Evolutionary conservation across 306 rosid genomes (phyloP), one percentile per base, ranked within the genome.

Genomic region (Ammopiptanthus mongolicus): DNA sequence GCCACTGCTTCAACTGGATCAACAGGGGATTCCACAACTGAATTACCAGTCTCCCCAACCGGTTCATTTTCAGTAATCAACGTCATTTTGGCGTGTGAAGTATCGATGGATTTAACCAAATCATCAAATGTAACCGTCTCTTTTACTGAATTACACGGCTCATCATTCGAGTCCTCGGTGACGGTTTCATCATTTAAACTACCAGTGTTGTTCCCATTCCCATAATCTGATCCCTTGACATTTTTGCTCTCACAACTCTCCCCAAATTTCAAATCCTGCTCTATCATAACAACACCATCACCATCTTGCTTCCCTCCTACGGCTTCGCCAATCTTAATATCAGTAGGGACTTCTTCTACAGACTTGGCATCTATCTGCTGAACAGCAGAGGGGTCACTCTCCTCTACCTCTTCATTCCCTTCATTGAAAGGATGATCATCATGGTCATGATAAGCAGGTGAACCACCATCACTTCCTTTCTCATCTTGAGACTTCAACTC

Each of bases 391-490:
- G 69, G 74, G 28, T 76, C 83, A 14, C 29, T 73, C 75, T 80
- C 77, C 71, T 64, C 89, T 73, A 61, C 62, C 53, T 69, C 83
- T 28, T 71, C 85, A 75, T 31, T 80, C 53, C 70, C 79, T 70
- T 84, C 89, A 61, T 69, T 80, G 58, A 86, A 80, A 36, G 81
- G 75, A 65, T 67, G 50, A 67, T 67, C 73, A 60, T 81, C 82
- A 37, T 77, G 68, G 65, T 87, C 86, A 52, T 66, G 62, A 78
- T 62, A 14, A 6, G 81, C 65, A 3, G 93, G 86, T 60, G 88
- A 88, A 68, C 48, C 89, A 65, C 87, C 85, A 82, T 87, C 96
- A 74, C 85, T 87, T 64, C 87, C 91, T 75, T 77, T 93, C 71
- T 82, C 95, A 74, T 90, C 89, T 66, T 78, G 90, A 62, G 88